Evolutionary conservation across 306 rosid species (phyloP), one percentile per base, ranked within the genome.

Genomic region (Malus asiatica): DNA sequence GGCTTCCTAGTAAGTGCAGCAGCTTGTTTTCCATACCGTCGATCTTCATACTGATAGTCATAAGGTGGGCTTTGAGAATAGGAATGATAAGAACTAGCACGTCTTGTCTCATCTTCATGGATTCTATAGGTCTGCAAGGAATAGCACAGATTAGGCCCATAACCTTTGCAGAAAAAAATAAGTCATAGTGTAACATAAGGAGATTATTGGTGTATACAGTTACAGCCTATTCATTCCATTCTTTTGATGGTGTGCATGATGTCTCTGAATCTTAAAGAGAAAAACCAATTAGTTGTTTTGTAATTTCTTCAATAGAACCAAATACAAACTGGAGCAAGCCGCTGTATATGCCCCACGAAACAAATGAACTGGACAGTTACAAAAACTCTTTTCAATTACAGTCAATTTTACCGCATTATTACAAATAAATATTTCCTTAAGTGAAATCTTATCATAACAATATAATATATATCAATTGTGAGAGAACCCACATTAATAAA

Each of bases 31-130:
- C 98, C 98, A 82, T 93, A 93, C 66, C 89, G 84, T 11, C 97
- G 86, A 78, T 93, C 98, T 80, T 93, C 98, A 67, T 93, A 93
- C 76, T 93, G 98, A 86, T 90, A 71, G 82, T 93, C 98, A 86
- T 93, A 93, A n/a, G 98, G 98, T 59, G 98, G 98, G 83, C 98
- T 93, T 78, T 93, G 97, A 72, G 98, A 93, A 89, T 80, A 93
- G 25, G 98, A 93, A 87, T 93, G 98, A 83, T 93, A 93, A 53
- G 98, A 93, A 89, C 96, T 93, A 81, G 98, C 96, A 66, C 98
- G 97, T 70, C 97, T 90, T 53, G 83, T 66, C 64, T 90, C 97
- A 1, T 84, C 96, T 67, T 89, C 96, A 81, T 52, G 84, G 75
- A 82, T 77, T 76, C 71, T 78, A 51, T 83, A 86, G 75, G 77